phyloP scores from a whole-genome alignment of 768 basidiomycete genomes.

The Podaxis rugospora region DNA sequence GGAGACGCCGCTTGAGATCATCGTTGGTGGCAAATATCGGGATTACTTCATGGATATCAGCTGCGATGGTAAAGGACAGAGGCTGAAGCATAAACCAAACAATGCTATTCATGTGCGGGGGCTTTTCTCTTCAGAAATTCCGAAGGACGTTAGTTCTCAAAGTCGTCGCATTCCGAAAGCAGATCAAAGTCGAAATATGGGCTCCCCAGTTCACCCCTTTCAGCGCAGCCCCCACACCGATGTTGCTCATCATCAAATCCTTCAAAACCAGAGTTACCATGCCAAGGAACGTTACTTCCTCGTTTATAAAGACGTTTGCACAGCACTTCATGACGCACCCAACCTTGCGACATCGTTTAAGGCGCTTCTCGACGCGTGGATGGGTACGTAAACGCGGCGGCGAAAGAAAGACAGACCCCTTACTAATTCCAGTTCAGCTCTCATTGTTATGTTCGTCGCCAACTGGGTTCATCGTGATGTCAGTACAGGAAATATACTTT shows the following conservation, averaged over 20 bases:
- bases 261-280: background rate
- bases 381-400: background rate
- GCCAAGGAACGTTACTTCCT: background rate
- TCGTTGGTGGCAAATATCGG: no score
- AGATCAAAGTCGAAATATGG: no score
- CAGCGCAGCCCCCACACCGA: background rate
- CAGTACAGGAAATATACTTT: conserved; percentile 5
- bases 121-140: no score
- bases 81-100: no score
- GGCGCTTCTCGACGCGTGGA: background rate
- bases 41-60: no score
- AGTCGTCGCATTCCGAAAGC: no score
- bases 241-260: background rate
- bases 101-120: no score
- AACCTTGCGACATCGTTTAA: background rate
- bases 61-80: no score
- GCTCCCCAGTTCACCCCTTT: background rate
- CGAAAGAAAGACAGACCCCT: background rate
- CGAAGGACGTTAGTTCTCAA: no score
- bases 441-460: conserved; percentile 1
- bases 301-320: conserved; percentile 4
- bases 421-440: background rate
- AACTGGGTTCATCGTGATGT: conserved; percentile 10
- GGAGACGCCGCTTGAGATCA: no score
- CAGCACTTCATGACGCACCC: background rate